phyloP scores from a whole-genome alignment of 1,284 basidiomycete species.

The Termitomyces sp. region DNA sequence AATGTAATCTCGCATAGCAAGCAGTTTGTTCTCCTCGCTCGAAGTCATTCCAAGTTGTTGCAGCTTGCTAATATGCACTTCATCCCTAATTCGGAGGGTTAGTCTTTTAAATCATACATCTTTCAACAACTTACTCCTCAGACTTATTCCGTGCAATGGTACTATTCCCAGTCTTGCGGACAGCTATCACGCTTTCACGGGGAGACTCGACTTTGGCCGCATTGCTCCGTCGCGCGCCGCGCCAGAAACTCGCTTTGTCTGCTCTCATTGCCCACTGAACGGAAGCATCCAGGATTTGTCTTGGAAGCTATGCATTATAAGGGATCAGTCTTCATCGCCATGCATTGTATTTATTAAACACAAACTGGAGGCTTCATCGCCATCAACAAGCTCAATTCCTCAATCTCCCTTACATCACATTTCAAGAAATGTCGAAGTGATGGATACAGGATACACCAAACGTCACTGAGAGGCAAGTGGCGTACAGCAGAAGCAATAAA shows the following conservation, averaged over 20 bases:
- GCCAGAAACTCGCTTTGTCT: constrained; percentile 76
- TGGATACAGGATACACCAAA: constrained; percentile 96
- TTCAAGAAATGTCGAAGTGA: constrained; percentile 82
- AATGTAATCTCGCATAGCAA: constrained; percentile 85
- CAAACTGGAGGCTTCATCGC: constrained; percentile 77
- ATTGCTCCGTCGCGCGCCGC: constrained; percentile 41
- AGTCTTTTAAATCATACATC: background rate
- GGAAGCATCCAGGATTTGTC: constrained; percentile 81
- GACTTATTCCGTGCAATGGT: constrained; percentile 51
- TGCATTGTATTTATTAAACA: background rate
- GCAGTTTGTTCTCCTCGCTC: constrained; percentile 76
- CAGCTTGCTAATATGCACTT: constrained; percentile 65
- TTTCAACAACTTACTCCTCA: constrained; percentile 58
- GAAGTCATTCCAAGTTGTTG: constrained; percentile 79
- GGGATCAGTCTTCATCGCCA: constrained; percentile 3
- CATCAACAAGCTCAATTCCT: constrained; percentile 69
- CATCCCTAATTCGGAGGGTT: constrained; percentile 51
- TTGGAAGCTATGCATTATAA: constrained; percentile 50
- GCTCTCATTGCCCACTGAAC: constrained; percentile 84
- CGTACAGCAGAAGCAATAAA: constrained; percentile 84
- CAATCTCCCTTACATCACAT: constrained; percentile 78
- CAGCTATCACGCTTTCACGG: constrained; percentile 60
- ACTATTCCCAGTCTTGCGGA: constrained; percentile 45
- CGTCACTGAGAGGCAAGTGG: constrained; percentile 77
- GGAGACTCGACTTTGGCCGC: constrained; percentile 56